Conservation (phyloP, 2,329 filamentous ascomycete species). For the Trichothecium sympodiale region DNA sequence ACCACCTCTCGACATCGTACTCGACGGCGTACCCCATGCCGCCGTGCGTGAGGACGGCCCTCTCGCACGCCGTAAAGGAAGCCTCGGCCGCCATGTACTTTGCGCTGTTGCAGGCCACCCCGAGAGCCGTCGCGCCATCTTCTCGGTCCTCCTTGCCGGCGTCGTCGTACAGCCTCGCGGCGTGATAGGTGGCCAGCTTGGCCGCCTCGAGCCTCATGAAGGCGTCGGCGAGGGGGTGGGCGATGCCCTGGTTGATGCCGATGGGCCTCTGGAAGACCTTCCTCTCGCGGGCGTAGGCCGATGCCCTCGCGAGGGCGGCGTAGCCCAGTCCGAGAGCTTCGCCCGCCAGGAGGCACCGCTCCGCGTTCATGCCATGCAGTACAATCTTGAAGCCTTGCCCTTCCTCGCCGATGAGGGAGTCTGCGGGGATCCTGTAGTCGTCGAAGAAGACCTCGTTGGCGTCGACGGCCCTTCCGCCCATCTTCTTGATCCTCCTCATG, state of each 20-base stretch:
- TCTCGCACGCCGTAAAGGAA: slow-evolving; percentile 50
- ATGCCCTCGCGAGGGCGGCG: slow-evolving; percentile 51
- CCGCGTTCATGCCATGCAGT: slow-evolving; percentile 71
- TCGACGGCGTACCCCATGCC: slow-evolving; percentile 56
- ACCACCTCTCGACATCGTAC: slow-evolving; percentile 55
- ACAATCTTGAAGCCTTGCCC: slow-evolving; percentile 71
- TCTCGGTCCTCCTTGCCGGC: slow-evolving; percentile 33
- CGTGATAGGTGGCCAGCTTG: slow-evolving; percentile 55
- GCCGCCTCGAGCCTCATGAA: slow-evolving; percentile 57
- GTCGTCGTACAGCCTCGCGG: slow-evolving; percentile 49
- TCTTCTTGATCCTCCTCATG: slow-evolving; percentile 67
- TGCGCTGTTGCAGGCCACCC: slow-evolving; percentile 56
- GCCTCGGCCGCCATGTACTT: slow-evolving; percentile 61
- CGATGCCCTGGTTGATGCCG: slow-evolving; percentile 54
- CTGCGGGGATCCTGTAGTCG: slow-evolving; percentile 55
- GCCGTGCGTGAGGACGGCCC: slow-evolving; percentile 46
- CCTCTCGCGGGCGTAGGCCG: slow-evolving; percentile 54
- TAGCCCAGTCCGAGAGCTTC: slow-evolving; percentile 76
- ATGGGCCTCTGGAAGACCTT: slow-evolving; percentile 56
- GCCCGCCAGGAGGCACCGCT: slow-evolving; percentile 63
- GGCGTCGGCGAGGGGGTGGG: slow-evolving; percentile 53
- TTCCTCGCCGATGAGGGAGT: slow-evolving; percentile 59
- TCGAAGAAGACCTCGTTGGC: slow-evolving; percentile 87
- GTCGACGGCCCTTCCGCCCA: slow-evolving; percentile 74
- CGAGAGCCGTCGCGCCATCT: slow-evolving; percentile 44